Evolutionary conservation across 805 yeast species (phyloP), one percentile per base, ranked within the genome.

Genomic region (Lipomyces lipofer): DNA sequence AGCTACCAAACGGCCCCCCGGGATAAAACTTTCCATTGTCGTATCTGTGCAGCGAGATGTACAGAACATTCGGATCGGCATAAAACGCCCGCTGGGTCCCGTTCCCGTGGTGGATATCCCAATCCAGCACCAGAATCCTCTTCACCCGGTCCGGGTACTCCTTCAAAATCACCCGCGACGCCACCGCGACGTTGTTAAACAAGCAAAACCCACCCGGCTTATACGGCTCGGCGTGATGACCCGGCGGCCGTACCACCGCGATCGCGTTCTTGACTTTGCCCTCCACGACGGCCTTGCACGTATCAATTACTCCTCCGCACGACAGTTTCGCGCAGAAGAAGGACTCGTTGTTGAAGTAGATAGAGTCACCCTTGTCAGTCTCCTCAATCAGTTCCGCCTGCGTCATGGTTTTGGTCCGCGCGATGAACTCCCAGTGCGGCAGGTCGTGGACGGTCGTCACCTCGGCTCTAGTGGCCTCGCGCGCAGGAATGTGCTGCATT

Each of bases 51-150:
- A 92, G 72, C 0, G 98, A 91, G 43, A 94, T 82, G 70, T 94
- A 94, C 32, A 94, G 76, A 7, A 94, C 97, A 51, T 95, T 75
- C 25, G 95, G 95, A 67, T 94, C 97, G 60, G 88, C 80, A 62
- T 81, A 81, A 64, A 94, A 94, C 1, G 95, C 89, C 68, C 86
- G 85, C 70, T 94, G 99, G 1, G 99, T 94, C 36, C 99, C 99
- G 70, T 94, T 94, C 24, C 99, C 99, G 70, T 94, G 99, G 71
- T 94, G 99, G 45, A 94, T 90, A 71, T 94, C 99, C 99, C 99
- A 94, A 70, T 94, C 99, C 21, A 91, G 66, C 55, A 94, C 84
- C 53, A 89, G 81, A 36, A 94, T 88, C 63, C 80, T 80, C 59
- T 95, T 77, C 5, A 92, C 95, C 24, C 88, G 80, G 65, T 92